These are phyloP conservation scores for Fusarium piperis DNA, from an alignment of 2,329 filamentous ascomycete species.

Conservation along the genomic window DNA sequence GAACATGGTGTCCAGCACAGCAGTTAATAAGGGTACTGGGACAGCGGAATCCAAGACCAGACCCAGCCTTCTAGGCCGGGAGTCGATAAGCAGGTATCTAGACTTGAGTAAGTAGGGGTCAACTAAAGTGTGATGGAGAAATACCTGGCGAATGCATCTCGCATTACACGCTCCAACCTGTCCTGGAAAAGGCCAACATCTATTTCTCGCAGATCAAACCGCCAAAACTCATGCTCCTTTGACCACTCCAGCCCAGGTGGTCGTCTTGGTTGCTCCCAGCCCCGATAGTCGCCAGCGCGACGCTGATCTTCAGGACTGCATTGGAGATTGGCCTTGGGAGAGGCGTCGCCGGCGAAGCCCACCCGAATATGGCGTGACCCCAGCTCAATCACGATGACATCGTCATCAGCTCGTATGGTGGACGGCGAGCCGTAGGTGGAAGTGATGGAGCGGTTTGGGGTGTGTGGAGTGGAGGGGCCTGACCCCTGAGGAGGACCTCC, in stretches of 20 bases:
- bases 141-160: slow-evolving; percentile 84
- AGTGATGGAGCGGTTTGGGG: slow-evolving; percentile 65
- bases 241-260: slow-evolving; percentile 67
- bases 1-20: slow-evolving; percentile 81
- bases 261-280: slow-evolving; percentile 67
- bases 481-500: slow-evolving; percentile 49
- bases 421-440: slow-evolving; percentile 68
- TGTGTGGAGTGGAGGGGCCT: slow-evolving; percentile 64
- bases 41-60: slow-evolving; percentile 81
- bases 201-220: slow-evolving; percentile 74
- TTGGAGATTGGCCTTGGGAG: slow-evolving; percentile 74
- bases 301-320: slow-evolving; percentile 81
- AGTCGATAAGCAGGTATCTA: slow-evolving; percentile 75
- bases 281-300: slow-evolving; percentile 82
- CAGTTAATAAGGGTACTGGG: slow-evolving; percentile 80
- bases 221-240: slow-evolving; percentile 78
- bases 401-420: slow-evolving; percentile 79
- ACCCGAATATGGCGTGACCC: slow-evolving; percentile 81
- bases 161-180: slow-evolving; percentile 83
- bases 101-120: slow-evolving; percentile 18
- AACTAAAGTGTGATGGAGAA: not conserved
- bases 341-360: slow-evolving; percentile 86
- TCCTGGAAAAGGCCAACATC: slow-evolving; percentile 86
- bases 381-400: slow-evolving; percentile 83
- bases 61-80: slow-evolving; percentile 77